Conservation (phyloP, 352 stramenopile species). For the Pythium volutum region DNA sequence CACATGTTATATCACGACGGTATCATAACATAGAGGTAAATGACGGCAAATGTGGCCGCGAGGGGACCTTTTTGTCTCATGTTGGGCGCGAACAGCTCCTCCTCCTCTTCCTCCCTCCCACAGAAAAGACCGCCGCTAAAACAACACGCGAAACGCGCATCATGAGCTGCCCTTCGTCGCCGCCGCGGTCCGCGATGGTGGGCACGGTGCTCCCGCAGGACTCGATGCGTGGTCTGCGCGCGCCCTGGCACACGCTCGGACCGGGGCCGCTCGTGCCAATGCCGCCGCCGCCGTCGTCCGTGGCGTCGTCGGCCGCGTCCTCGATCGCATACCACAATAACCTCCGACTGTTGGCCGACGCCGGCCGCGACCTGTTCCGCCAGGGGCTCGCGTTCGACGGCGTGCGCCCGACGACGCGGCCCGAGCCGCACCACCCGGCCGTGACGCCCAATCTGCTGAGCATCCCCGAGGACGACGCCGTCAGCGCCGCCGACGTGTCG, state of each 20-base stretch:
- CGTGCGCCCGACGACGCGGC: slow-evolving; percentile 30
- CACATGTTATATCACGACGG: no score
- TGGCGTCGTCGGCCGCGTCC: slow-evolving; percentile 4
- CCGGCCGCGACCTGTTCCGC: slow-evolving; percentile 61
- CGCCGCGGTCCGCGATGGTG: slow-evolving; percentile 28
- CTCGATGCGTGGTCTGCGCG: slow-evolving; percentile 33
- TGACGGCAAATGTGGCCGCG: no score
- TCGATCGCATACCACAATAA: slow-evolving; percentile 10
- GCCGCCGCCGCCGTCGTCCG: slow-evolving; percentile 14
- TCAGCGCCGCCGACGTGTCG: neutral
- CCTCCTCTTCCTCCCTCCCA: no score
- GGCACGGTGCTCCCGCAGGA: slow-evolving; percentile 48
- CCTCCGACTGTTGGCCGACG: slow-evolving; percentile 42
- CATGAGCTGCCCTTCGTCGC: slow-evolving; percentile 10
- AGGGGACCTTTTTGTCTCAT: no score
- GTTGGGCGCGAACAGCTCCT: neutral
- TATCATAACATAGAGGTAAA: no score
- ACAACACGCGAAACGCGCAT: neutral
- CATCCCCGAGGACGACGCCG: slow-evolving; percentile 45
- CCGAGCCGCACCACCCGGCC: slow-evolving; percentile 39
- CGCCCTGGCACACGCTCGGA: slow-evolving; percentile 7
- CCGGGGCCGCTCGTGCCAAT: neutral
- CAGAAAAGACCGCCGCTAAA: neutral
- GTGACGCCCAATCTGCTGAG: slow-evolving; percentile 47
- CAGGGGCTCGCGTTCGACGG: slow-evolving; percentile 50